Evolutionary conservation across 2,329 filamentous ascomycete species (phyloP).

Genomic region (Penicillium sumatraense): DNA sequence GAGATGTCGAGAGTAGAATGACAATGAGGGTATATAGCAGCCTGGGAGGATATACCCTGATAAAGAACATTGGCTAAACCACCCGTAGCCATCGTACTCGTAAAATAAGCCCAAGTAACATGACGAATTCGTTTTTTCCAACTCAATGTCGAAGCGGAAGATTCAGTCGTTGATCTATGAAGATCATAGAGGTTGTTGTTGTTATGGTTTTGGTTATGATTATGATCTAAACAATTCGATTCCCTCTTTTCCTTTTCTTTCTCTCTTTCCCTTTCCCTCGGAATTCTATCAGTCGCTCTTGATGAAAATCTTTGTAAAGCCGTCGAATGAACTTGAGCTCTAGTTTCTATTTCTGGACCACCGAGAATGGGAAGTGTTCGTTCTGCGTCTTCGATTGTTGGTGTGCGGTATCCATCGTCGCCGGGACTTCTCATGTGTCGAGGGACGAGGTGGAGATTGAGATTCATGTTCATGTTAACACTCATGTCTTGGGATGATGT

Average conservation of each 20-base stretch:
- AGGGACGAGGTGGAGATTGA: slow-evolving; percentile 28
- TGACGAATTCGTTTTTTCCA: slow-evolving; percentile 64
- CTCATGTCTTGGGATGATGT: too few relatives aligned
- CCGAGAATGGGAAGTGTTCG: slow-evolving; percentile 22
- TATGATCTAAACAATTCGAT: slow-evolving; percentile 11
- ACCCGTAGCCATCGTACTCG: slow-evolving; percentile 67
- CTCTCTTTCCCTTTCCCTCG: slow-evolving; percentile 6
- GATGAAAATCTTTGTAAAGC: slow-evolving; percentile 31
- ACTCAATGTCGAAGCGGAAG: slow-evolving; percentile 36
- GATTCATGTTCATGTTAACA: slow-evolving; percentile 21
- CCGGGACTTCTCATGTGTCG: slow-evolving; percentile 44
- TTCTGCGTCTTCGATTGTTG: slow-evolving; percentile 50
- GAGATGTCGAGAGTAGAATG: too few relatives aligned
- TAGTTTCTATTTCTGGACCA: slow-evolving; percentile 10
- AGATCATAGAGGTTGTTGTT: too few relatives aligned
- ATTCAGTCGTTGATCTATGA: slow-evolving; percentile 16
- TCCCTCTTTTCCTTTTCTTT: not conserved
- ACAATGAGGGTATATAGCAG: too few relatives aligned
- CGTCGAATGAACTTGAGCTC: slow-evolving; percentile 32
- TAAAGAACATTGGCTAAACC: slow-evolving; percentile 65
- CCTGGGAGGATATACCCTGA: slow-evolving; percentile 56
- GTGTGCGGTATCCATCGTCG: slow-evolving; percentile 51
- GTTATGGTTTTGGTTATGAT: too few relatives aligned
- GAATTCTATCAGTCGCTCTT: slow-evolving; percentile 17
- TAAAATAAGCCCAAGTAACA: slow-evolving; percentile 81